phyloP scores from a whole-genome alignment of 176 grass and related monocot genomes.

The Bromus sterilis region DNA sequence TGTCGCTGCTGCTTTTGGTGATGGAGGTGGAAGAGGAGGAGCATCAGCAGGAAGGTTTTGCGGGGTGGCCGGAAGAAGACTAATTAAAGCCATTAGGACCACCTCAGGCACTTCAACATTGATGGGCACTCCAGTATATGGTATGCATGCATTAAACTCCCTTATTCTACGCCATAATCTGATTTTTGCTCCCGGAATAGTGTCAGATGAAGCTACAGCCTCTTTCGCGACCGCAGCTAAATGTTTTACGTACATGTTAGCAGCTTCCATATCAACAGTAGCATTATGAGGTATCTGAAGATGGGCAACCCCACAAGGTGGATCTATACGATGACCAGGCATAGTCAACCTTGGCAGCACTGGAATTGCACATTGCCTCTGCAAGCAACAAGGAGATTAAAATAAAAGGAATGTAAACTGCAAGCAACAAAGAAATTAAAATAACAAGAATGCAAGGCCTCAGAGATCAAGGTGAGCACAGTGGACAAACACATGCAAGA shows the following conservation, averaged over 20 bases:
- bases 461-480: background rate
- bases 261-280: slow-evolving; percentile 60
- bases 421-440: slow-evolving; percentile 24
- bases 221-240: slow-evolving; percentile 85
- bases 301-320: slow-evolving; percentile 60
- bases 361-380: slow-evolving; percentile 82
- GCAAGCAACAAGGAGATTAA: slow-evolving; percentile 25
- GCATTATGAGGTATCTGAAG: slow-evolving; percentile 44
- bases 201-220: slow-evolving; percentile 75
- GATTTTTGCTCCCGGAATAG: slow-evolving; percentile 85
- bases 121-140: slow-evolving; percentile 75
- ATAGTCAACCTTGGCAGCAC: slow-evolving; percentile 90
- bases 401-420: slow-evolving; percentile 23
- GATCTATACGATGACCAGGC: slow-evolving; percentile 95
- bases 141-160: slow-evolving; percentile 96
- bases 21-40: slow-evolving; percentile 76
- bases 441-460: background rate
- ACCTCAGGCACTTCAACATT: slow-evolving; percentile 94
- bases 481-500: slow-evolving; percentile 22
- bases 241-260: slow-evolving; percentile 91
- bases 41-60: slow-evolving; percentile 67
- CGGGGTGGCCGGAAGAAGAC: slow-evolving; percentile 79
- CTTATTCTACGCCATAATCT: slow-evolving; percentile 97
- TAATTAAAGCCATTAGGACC: slow-evolving; percentile 96
- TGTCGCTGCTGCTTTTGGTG: slow-evolving; percentile 94